Base-by-base conservation (phyloP, 2,329 filamentous ascomycete species). In the Lachnum nothofagi region DNA sequence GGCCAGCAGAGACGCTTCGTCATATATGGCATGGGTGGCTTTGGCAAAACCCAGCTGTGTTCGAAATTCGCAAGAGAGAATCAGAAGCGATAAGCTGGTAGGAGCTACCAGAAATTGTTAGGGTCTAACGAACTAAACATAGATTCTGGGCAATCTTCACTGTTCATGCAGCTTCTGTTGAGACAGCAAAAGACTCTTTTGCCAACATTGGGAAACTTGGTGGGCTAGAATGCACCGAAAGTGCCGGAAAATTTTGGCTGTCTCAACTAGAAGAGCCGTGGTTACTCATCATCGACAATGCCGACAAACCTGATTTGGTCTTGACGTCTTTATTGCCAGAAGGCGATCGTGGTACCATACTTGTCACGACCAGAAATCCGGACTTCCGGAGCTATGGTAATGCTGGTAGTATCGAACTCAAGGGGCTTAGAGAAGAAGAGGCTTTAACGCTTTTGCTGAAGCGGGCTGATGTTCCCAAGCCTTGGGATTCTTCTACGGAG, bases 261-360 rank as follows among this genome's bases (percentile, higher is more conserved):
- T 27, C 54, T 3, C 39, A 17, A 3, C 31, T 34, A 4, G 43
- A 60, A 17, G 50, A 51, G 9, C 50, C 59, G 5, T 68, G 65
- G 66, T 59, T 69, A 8, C 55, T 68, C n/a, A 60, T 73, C 4
- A 63, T 73, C 20, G 69, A 73, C 53, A 73, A 72, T 49, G 69
- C 67, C 1, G 69, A 73, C 42, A 61, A 69, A 52, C 60, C 65
- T 6, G 45, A 56, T 5, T n/a, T 23, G 10, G 63, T 42, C 52
- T 63, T 54, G 51, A 51, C 53, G 46, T 37, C 53, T 43, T 40
- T 66, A 50, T 33, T 65, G 64, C 46, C 67, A 60, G 1, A 24
- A 46, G 19, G 64, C 55, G 10, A 50, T 53, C 22, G 52, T 38
- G 53, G 70, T 60, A n/a, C 59, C 34, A 63, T 71, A n/a, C 44